Evolutionary conservation across 257 asterid species (phyloP).

Genomic region (Pogostemon cablin): DNA sequence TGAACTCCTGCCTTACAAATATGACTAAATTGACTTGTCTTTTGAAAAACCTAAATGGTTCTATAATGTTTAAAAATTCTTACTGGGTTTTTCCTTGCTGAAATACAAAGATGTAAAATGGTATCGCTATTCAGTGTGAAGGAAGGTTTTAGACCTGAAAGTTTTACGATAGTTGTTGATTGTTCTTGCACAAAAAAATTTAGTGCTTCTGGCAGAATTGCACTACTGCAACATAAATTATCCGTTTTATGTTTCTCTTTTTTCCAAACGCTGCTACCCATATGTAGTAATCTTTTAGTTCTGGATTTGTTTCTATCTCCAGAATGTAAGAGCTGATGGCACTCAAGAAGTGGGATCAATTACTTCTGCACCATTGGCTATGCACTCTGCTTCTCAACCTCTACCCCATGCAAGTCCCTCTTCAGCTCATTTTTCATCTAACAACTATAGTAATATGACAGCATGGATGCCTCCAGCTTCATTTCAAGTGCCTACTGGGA

Average conservation of each 20-base stretch:
- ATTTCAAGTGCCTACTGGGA: slow-evolving; percentile 59
- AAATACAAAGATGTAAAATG: background rate
- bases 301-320: slow-evolving; percentile 35
- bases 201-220: background rate
- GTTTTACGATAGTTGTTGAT: background rate
- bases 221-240: background rate
- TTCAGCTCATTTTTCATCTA: slow-evolving; percentile 44
- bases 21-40: background rate
- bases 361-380: slow-evolving; percentile 48
- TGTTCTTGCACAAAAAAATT: background rate
- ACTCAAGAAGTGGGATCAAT: slow-evolving; percentile 48
- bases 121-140: slow-evolving; percentile 14
- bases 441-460: slow-evolving; percentile 43
- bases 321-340: slow-evolving; percentile 57
- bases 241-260: background rate
- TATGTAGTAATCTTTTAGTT: slow-evolving; percentile 24
- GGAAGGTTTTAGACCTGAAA: background rate
- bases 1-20: no score
- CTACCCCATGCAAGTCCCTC: slow-evolving; percentile 51
- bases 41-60: background rate
- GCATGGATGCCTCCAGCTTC: slow-evolving; percentile 56
- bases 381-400: slow-evolving; percentile 53
- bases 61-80: background rate
- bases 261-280: slow-evolving; percentile 16
- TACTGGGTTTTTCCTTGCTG: background rate